Base-by-base conservation (phyloP, 495 filamentous ascomycete genomes). In the Delitschia confertaspora region DNA sequence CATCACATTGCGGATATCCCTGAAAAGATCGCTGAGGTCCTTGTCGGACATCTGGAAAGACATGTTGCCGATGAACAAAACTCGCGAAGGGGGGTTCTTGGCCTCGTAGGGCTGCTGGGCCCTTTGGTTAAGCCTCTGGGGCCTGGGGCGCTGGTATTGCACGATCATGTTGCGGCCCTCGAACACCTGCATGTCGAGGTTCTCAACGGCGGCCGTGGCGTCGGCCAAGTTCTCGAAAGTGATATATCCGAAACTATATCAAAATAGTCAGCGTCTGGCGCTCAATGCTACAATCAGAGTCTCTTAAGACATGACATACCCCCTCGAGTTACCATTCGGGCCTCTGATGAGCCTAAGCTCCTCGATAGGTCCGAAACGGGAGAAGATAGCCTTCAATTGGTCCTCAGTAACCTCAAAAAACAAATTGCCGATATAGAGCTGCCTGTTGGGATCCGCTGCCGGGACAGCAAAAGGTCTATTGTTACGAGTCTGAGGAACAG, bases 41-140 rank as follows among this genome's bases (percentile, higher is more conserved):
- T 74, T 74, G 53, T 95, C 91, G 3, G 83, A 82, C 66, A 89
- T 79, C 62, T 95, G 84, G 54, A 83, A 95, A 25, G 84, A 75
- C 58, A 98, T 77, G 63, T 93, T 91, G 44, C 91, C 91, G 49
- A 98, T 74, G 63, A 81, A 95, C 24, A 98, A 69, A 4, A 79
- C 83, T 38, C 68, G 71, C 16, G 75, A 75, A 10, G 81, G 78
- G 14, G 64, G 49, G 25, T 60, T 67, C 26, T n/a, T n/a, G n/a
- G n/a, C n/a, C n/a, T n/a, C n/a, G n/a, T n/a, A n/a, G n/a, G n/a
- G n/a, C n/a, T 2, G 5, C 16, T 37, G 7, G 3, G n/a, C n/a
- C n/a, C n/a, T n/a, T n/a, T n/a, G n/a, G n/a, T n/a, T 24, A 10
- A 19, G 13, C 21, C 20, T 29, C 3, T 40, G 8, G 2, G 46